Percentiles rank a stretch among this genome's conserved stretches.
Evolutionary conservation across 208 protist genomes (phyloP).

Genomic region (Jaenimonas drosophilae): DNA sequence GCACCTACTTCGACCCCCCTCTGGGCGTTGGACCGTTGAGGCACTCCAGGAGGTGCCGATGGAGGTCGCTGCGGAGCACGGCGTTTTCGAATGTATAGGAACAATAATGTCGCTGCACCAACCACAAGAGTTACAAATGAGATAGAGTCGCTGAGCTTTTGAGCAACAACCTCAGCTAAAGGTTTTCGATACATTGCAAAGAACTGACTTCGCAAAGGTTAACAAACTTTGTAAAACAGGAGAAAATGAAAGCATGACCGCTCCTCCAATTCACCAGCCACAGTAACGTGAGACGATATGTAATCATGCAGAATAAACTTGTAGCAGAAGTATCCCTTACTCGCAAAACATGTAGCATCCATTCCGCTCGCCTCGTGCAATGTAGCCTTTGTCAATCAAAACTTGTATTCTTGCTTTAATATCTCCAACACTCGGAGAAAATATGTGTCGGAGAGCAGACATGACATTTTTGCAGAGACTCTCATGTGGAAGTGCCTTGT

Average conservation of each 20-base stretch:
- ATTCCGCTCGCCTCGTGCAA: constrained; percentile 21
- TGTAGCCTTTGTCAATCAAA: constrained; percentile 60
- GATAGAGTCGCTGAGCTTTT: constrained; percentile 26
- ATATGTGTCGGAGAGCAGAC: constrained; percentile 14
- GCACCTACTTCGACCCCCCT: not conserved
- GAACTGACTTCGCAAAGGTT: not conserved
- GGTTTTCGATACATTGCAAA: constrained; percentile 22
- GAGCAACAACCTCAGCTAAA: constrained; percentile 46
- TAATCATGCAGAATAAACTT: too few species aligned
- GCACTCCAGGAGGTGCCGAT: not conserved
- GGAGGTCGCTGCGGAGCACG: not conserved
- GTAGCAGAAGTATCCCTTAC: constrained; percentile 2
- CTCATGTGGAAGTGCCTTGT: constrained; percentile 36
- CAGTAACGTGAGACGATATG: too few species aligned
- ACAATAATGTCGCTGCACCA: constrained; percentile 43
- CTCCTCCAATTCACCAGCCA: too few species aligned
- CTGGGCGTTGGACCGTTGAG: not conserved
- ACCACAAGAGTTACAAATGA: constrained; percentile 34
- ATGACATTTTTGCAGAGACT: constrained; percentile 30
- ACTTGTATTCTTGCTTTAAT: constrained; percentile 52
- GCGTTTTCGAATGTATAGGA: constrained; percentile 19
- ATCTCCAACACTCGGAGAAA: constrained; percentile 22
- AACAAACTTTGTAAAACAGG: not conserved
- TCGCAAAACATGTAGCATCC: constrained; percentile 18
- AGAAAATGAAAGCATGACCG: not conserved